Conservation (phyloP, 2,329 filamentous ascomycete genomes). For the Trichoderma pleuroti region DNA sequence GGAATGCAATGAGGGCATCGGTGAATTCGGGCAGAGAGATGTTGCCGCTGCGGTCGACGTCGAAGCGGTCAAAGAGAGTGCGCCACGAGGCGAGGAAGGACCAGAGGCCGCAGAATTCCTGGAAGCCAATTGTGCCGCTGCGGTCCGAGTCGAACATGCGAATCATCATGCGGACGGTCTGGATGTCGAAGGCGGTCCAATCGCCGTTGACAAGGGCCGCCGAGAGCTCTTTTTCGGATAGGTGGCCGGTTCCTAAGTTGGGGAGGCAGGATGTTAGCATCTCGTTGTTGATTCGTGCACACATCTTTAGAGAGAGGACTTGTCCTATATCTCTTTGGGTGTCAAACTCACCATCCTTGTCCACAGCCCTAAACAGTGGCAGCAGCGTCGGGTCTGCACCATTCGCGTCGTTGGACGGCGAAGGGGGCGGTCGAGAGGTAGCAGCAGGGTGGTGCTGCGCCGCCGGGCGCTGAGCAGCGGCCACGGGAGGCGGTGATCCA, state of each 20-base stretch:
- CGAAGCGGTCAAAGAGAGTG: conserved; percentile 90
- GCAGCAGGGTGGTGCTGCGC: conserved; percentile 52
- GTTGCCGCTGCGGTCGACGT: conserved; percentile 79
- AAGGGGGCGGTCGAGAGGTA: conserved; percentile 61
- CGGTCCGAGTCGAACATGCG: conserved; percentile 97
- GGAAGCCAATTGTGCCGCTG: conserved; percentile 83
- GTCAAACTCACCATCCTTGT: conserved; percentile 65
- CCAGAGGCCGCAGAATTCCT: conserved; percentile 96
- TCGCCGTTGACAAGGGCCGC: conserved; percentile 94
- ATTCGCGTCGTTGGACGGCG: conserved; percentile 51
- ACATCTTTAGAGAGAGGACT: not conserved
- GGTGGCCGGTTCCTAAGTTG: conserved; percentile 64
- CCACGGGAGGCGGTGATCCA: conserved; percentile 50
- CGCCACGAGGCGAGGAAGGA: conserved; percentile 94
- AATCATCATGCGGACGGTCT: conserved; percentile 98
- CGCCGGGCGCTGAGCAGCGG: conserved; percentile 39
- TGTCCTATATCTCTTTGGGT: not conserved
- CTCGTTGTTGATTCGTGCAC: not conserved
- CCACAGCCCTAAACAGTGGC: conserved; percentile 85
- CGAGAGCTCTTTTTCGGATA: conserved; percentile 82
- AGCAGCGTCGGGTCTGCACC: conserved; percentile 70
- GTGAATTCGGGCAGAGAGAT: conserved; percentile 85
- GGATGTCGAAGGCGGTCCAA: conserved; percentile 87
- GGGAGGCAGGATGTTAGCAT: not conserved
- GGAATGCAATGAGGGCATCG: conserved; percentile 87